A percentile compares a stretch with the other conserved stretches of the same genome.
Conservation (phyloP, 768 basidiomycete species). For the Mycena latifolia region DNA sequence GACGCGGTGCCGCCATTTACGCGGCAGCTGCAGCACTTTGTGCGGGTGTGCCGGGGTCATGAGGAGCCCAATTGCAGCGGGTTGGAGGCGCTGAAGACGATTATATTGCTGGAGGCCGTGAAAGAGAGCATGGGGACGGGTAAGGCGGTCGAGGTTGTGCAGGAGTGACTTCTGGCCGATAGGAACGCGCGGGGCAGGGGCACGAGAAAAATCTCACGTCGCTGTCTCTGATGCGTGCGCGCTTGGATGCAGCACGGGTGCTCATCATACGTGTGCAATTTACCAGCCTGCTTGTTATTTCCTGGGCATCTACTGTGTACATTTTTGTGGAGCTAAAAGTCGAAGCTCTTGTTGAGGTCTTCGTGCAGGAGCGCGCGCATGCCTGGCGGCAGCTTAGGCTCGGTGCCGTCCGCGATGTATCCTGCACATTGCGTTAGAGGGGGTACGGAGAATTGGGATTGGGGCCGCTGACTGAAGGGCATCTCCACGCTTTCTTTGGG, state of each 20-base stretch:
- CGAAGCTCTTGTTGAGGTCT: conserved; percentile 90
- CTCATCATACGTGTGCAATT: too few relatives aligned
- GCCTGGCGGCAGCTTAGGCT: conserved; percentile 87
- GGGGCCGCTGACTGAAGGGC: conserved; percentile 92
- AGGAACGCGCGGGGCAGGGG: too few relatives aligned
- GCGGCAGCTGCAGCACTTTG: conserved; percentile 25
- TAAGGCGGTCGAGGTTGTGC: background rate
- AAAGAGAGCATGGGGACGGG: background rate
- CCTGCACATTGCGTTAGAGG: conserved; percentile 44
- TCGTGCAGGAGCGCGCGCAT: conserved; percentile 90
- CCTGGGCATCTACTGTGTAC: too few relatives aligned
- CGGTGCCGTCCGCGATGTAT: conserved; percentile 61
- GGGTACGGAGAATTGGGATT: background rate
- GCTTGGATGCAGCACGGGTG: too few relatives aligned
- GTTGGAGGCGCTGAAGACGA: conserved; percentile 21
- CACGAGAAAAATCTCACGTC: too few relatives aligned
- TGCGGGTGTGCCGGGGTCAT: conserved; percentile 2
- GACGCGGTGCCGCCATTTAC: conserved; percentile 17
- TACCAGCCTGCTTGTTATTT: too few relatives aligned
- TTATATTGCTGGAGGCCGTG: conserved; percentile 9
- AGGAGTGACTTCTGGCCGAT: too few relatives aligned
- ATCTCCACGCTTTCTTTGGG: conserved; percentile 94
- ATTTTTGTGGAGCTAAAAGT: too few relatives aligned
- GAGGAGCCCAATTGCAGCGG: conserved; percentile 23
- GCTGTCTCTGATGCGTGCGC: too few relatives aligned